These are phyloP conservation scores for Pyricularia sp. DNA, from an alignment of 2,329 filamentous ascomycete species.

Conservation along the genomic window DNA sequence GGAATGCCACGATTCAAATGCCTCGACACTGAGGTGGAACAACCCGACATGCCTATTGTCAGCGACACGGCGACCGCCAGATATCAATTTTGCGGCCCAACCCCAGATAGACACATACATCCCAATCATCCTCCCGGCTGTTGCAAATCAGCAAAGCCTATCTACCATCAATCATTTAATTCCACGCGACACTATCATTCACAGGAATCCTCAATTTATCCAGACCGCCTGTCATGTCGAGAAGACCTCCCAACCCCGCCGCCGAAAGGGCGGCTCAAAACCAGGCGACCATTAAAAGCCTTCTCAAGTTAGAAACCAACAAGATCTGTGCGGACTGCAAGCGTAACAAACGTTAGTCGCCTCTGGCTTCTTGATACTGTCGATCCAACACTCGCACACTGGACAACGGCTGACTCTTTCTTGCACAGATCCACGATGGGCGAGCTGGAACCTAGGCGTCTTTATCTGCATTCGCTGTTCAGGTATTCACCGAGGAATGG, in stretches of 20 bases:
- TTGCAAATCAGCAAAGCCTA: neutral
- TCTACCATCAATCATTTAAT: neutral
- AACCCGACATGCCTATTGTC: neutral
- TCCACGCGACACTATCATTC: neutral
- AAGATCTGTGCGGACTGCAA: constrained; percentile 99
- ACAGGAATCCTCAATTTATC: neutral
- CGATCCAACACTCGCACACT: neutral
- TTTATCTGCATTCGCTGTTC: constrained; percentile 98
- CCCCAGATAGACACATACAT: neutral
- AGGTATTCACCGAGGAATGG: constrained; percentile 97
- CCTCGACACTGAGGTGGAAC: neutral
- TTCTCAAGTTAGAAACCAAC: constrained; percentile 90
- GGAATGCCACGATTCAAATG: neutral
- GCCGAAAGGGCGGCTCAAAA: constrained; percentile 90
- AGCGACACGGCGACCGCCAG: neutral
- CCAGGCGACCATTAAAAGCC: constrained; percentile 83
- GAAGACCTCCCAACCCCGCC: constrained; percentile 66
- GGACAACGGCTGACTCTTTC: constrained; percentile 7
- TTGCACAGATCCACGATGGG: constrained; percentile 86
- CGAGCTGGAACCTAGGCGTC: constrained; percentile 95
- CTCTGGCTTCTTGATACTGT: neutral
- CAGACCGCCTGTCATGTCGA: constrained; percentile 51
- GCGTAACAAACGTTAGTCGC: constrained; percentile 80
- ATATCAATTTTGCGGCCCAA: neutral
- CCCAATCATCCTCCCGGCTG: neutral